These are phyloP conservation scores for Nitzschia sp. DNA, from an alignment of 108 stramenopile species.

Conservation along the genomic window DNA sequence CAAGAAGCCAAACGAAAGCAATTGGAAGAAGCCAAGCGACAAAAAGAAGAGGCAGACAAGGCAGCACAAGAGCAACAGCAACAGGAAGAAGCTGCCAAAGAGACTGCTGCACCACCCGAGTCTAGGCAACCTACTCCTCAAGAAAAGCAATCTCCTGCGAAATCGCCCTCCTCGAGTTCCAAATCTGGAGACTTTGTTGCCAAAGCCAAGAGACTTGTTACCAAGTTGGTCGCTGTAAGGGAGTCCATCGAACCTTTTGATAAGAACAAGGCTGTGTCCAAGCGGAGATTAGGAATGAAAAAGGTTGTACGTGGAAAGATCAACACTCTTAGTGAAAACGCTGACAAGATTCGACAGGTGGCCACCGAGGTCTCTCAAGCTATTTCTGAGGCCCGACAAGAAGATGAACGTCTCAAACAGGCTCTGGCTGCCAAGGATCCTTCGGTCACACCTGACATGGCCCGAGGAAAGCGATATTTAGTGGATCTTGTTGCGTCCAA, in stretches of 20 bases:
- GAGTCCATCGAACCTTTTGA: slow-evolving; percentile 62
- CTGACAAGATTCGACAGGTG: slow-evolving; percentile 60
- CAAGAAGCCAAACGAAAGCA: slow-evolving; percentile 15
- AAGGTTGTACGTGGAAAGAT: slow-evolving; percentile 79
- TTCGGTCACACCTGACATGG: slow-evolving; percentile 51
- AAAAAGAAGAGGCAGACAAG: slow-evolving; percentile 7
- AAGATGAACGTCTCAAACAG: slow-evolving; percentile 51
- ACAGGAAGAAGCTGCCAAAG: slow-evolving; percentile 9
- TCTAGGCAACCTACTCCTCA: slow-evolving; percentile 7
- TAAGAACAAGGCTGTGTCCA: slow-evolving; percentile 44
- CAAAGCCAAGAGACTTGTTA: slow-evolving; percentile 57
- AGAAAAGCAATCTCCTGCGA: slow-evolving; percentile 9
- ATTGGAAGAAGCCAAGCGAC: slow-evolving; percentile 17
- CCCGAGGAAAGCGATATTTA: slow-evolving; percentile 68
- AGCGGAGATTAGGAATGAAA: slow-evolving; percentile 74
- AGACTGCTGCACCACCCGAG: slow-evolving; percentile 7
- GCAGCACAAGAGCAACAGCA: slow-evolving; percentile 12
- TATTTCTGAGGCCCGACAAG: slow-evolving; percentile 40
- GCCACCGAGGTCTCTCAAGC: slow-evolving; percentile 55
- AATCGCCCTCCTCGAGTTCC: slow-evolving; percentile 42
- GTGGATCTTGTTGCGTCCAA: slow-evolving; percentile 73
- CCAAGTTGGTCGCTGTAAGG: slow-evolving; percentile 51
- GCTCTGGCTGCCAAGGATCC: slow-evolving; percentile 22
- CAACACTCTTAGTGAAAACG: slow-evolving; percentile 76
- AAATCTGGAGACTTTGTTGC: slow-evolving; percentile 36